A percentile compares a stretch with the other conserved stretches of the same genome.
These are phyloP conservation scores for Plantago elongata DNA, from an alignment of 257 asterid genomes.

Conservation along the genomic window DNA sequence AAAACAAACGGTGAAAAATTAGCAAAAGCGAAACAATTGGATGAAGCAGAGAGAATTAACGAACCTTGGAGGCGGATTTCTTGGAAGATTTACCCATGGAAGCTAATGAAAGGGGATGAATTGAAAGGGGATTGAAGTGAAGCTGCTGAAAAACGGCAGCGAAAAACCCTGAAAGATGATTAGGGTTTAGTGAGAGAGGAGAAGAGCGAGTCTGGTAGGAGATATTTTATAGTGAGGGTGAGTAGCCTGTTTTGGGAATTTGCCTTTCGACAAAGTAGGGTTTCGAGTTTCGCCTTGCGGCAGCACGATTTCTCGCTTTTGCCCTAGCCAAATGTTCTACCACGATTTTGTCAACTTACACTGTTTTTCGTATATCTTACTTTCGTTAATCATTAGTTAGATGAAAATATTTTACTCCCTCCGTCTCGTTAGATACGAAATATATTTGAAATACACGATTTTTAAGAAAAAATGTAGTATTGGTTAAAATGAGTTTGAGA, in stretches of 20 bases:
- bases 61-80: slow-evolving; percentile 32
- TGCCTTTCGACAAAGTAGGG: background rate
- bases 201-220: background rate
- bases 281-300: background rate
- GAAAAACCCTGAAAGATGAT: slow-evolving; percentile 21
- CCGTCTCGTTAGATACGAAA: too few relatives aligned
- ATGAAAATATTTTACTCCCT: too few relatives aligned
- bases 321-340: background rate
- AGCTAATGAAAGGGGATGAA: background rate
- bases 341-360: background rate
- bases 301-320: background rate
- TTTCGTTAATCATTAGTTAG: background rate
- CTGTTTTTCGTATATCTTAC: background rate
- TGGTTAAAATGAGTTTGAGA: too few relatives aligned
- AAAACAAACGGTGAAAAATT: background rate
- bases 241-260: background rate
- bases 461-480: too few relatives aligned
- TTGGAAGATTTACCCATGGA: slow-evolving; percentile 30
- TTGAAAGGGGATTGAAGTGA: background rate
- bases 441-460: too few relatives aligned
- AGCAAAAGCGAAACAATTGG: background rate
- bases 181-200: slow-evolving; percentile 19
- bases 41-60: background rate
- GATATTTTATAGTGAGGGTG: slow-evolving; percentile 1
- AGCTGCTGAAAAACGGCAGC: background rate